Conservation (phyloP, 805 yeast genomes). For the Nakazawaea ernobii region DNA sequence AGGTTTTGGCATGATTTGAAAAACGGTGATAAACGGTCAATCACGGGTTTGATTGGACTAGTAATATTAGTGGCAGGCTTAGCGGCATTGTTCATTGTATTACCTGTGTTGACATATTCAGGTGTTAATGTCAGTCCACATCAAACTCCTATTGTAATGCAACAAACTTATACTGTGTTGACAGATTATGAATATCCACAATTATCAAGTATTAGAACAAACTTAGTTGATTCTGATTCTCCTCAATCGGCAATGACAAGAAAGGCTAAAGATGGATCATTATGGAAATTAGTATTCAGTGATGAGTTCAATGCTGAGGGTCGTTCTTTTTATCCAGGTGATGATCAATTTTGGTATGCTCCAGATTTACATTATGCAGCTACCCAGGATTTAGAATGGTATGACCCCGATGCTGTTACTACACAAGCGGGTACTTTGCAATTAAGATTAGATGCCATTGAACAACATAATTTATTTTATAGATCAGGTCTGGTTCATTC, state of each 20-base stretch:
- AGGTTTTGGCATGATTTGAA: constrained; percentile 61
- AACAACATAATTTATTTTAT: constrained; percentile 73
- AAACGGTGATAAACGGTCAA: constrained; percentile 56
- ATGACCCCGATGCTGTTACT: constrained; percentile 82
- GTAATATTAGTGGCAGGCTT: constrained; percentile 54
- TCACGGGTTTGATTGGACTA: constrained; percentile 59
- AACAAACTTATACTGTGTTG: constrained; percentile 34
- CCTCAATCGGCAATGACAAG: constrained; percentile 43
- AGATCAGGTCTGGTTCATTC: constrained; percentile 89
- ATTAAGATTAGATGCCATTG: constrained; percentile 73
- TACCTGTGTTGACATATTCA: constrained; percentile 81
- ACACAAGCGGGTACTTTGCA: constrained; percentile 69
- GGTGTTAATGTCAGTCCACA: constrained; percentile 50
- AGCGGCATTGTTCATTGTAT: constrained; percentile 61
- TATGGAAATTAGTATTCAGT: constrained; percentile 76
- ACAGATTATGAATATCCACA: constrained; percentile 53
- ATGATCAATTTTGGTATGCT: constrained; percentile 88
- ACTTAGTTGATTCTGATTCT: constrained; percentile 69
- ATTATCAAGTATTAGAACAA: constrained; percentile 52
- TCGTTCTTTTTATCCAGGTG: constrained; percentile 83
- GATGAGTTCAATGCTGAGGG: constrained; percentile 92
- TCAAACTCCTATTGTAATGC: constrained; percentile 13
- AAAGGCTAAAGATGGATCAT: constrained; percentile 52
- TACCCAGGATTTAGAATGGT: constrained; percentile 90
- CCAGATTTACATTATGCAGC: constrained; percentile 82